These are phyloP conservation scores for Podospora conica DNA, from an alignment of 495 filamentous ascomycete species.

Conservation along the genomic window DNA sequence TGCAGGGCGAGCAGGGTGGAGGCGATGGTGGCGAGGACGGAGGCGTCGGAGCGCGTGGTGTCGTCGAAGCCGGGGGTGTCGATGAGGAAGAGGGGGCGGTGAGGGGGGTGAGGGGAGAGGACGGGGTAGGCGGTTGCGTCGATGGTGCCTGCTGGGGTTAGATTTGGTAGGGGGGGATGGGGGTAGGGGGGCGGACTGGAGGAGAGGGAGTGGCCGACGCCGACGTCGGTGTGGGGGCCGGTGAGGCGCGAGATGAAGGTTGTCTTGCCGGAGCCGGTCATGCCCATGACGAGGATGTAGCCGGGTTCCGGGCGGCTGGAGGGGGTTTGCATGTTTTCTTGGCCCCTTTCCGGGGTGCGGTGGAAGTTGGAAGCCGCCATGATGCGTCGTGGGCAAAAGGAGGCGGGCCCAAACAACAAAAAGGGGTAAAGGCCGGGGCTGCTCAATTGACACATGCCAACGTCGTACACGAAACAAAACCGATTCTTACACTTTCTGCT, in stretches of 20 bases:
- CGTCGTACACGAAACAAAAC: too few relatives aligned
- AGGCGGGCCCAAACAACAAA: neutral
- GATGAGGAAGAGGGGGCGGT: constrained; percentile 25
- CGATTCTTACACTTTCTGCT: neutral
- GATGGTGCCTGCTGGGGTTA: constrained; percentile 4
- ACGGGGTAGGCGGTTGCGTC: neutral
- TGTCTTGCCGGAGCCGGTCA: constrained; percentile 4
- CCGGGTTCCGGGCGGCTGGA: neutral
- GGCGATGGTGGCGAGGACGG: constrained; percentile 36
- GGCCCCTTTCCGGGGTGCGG: neutral
- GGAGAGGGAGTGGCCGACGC: neutral
- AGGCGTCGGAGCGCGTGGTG: constrained; percentile 35
- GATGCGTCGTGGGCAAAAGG: neutral
- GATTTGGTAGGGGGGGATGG: neutral
- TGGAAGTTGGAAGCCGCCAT: neutral
- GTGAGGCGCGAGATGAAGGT: constrained; percentile 1
- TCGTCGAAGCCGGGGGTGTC: constrained; percentile 51
- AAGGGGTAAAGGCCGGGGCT: neutral
- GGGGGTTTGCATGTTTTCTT: neutral
- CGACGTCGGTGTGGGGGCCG: constrained; percentile 33
- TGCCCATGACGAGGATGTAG: constrained; percentile 6
- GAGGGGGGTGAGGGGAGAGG: neutral
- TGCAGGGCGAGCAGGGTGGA: constrained; percentile 1
- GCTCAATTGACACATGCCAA: neutral
- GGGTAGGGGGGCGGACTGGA: neutral